Base-by-base conservation (phyloP, 306 rosid genomes). In the Lagenaria siceraria region DNA sequence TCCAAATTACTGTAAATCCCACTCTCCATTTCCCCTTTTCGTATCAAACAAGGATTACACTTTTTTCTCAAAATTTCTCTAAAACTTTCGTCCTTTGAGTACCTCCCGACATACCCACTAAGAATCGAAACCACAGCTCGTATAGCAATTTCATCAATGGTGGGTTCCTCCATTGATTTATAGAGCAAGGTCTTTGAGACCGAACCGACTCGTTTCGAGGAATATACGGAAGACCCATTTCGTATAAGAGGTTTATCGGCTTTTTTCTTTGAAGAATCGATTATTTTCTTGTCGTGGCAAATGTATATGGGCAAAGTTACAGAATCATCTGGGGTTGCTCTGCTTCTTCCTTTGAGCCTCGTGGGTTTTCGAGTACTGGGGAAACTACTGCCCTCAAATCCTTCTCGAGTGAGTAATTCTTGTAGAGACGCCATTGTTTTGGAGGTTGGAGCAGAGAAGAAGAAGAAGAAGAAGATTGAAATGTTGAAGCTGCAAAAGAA, bases 121-220 rank as follows among this genome's bases (percentile, higher is more conserved):
- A 91, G 91, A 5, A 93, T 85, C 46, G 87, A 65, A 82, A 91
- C 81, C 79, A 89, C 90, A 52, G 97, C 92, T 80, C 82, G 81
- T 35, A 83, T 87, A 33, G 98, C 85, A 53, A 84, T 90, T 80
- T 82, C 91, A 61, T 86, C 90, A 80, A 93, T 77, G 10, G 83
- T 83, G 25, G 86, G 87, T 56, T 86, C 94, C 14, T 52, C 84
- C 55, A 60, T 49, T 53, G 91, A 80, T 78, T 79, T 83, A 7
- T 86, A 63, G 74, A 78, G 81, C 69, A 81, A 80, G 78, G 66
- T 82, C 78, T 78, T 85, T 0, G 90, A 87, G 10, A 70, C 77
- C 10, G 90, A 86, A 51, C 81, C 78, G 42, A 76, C 77, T 75
- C 80, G 76, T 78, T 77, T 83, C 4, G 92, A 82, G 8, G 84